A percentile compares a stretch with the other conserved stretches of the same genome.
Evolutionary conservation across 768 basidiomycete species (phyloP).

Genomic region (Suillus plorans): DNA sequence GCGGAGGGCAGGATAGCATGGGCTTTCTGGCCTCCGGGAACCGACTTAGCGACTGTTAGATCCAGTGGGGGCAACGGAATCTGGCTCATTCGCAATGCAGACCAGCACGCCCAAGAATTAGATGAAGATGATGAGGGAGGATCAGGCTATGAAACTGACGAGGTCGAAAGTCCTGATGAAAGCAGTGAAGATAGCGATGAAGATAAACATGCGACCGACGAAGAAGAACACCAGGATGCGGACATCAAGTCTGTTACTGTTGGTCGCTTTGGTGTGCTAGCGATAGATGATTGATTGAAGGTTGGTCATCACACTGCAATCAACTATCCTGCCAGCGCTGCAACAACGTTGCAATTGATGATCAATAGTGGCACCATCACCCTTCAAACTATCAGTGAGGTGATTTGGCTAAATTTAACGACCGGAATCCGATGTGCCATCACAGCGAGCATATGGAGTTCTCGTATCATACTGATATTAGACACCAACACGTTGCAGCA

Average conservation of each 20-base stretch:
- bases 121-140: constrained; percentile 24
- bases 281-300: constrained; percentile 19
- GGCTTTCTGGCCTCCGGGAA: constrained; percentile 81
- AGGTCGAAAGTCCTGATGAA: constrained; percentile 19
- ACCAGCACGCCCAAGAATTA: constrained; percentile 21
- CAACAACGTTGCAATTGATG: neutral
- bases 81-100: constrained; percentile 47
- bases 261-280: constrained; percentile 32
- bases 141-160: constrained; percentile 19
- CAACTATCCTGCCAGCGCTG: neutral
- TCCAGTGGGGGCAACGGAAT: constrained; percentile 46
- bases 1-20: constrained; percentile 81
- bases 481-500: neutral
- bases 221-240: constrained; percentile 11
- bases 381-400: neutral
- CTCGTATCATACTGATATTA: neutral
- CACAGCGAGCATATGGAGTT: neutral
- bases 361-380: neutral
- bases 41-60: constrained; percentile 23
- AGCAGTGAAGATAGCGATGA: constrained; percentile 7
- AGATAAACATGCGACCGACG: neutral
- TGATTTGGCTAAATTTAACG: neutral
- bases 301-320: neutral
- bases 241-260: constrained; percentile 7
- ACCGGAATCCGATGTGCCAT: neutral